Evolutionary conservation across 805 yeast genomes (phyloP).

Genomic region (Hanseniaspora pseudoguilliermondii): DNA sequence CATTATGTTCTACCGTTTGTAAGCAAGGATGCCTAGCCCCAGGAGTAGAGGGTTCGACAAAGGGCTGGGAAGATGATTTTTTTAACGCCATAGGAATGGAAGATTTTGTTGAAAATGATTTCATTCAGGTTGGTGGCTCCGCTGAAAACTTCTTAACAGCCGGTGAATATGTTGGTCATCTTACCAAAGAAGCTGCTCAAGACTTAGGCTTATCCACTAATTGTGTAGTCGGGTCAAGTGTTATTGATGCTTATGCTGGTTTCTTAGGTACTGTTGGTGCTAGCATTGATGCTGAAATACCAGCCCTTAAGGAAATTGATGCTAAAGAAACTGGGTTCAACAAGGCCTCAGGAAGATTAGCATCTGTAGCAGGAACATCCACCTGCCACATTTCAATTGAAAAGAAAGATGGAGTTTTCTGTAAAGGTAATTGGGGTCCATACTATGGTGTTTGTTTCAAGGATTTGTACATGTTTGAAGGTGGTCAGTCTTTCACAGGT

Average conservation of each 20-base stretch:
- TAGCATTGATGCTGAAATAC: conserved; percentile 47
- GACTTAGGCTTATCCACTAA: conserved; percentile 70
- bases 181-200: conserved; percentile 53
- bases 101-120: conserved; percentile 67
- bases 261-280: conserved; percentile 99
- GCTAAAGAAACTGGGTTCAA: conserved; percentile 36
- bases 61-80: conserved; percentile 86
- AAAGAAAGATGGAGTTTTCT: conserved; percentile 62
- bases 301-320: conserved; percentile 39
- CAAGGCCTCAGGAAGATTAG: conserved; percentile 69
- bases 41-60: conserved; percentile 73
- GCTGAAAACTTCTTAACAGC: conserved; percentile 54
- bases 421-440: conserved; percentile 98
- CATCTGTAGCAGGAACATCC: conserved; percentile 97
- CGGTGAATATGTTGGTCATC: conserved; percentile 76
- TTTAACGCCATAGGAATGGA: conserved; percentile 53
- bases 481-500: conserved; percentile 98
- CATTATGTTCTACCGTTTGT: conserved; percentile 83
- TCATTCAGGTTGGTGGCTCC: conserved; percentile 64
- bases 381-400: conserved; percentile 91
- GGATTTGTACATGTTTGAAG: conserved; percentile 90
- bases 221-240: conserved; percentile 86
- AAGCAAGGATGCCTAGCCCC: conserved; percentile 90
- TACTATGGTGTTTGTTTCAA: conserved; percentile 87
- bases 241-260: conserved; percentile 96